phyloP scores from a whole-genome alignment of 495 filamentous ascomycete species.

The Thermochaetoides thermophila region DNA sequence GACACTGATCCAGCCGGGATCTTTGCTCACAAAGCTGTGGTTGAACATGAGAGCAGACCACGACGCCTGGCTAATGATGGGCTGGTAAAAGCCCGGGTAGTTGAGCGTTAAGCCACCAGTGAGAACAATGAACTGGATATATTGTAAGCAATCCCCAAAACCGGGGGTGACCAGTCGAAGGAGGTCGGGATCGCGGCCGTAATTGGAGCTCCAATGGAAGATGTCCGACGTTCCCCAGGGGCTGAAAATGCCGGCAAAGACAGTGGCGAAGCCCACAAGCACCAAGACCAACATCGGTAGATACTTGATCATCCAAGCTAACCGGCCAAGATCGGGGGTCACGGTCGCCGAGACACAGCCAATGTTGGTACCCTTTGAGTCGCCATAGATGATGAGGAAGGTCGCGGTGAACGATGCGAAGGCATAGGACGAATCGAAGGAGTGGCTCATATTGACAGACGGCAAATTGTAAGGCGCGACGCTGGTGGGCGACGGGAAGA shows the following conservation, averaged over 20 bases:
- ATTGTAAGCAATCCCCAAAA: conserved; percentile 94
- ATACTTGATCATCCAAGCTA: conserved; percentile 58
- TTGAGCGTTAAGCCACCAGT: conserved; percentile 72
- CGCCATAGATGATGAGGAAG: conserved; percentile 59
- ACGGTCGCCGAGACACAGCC: conserved; percentile 68
- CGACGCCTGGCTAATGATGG: conserved; percentile 66
- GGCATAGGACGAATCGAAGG: conserved; percentile 66
- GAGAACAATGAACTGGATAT: conserved; percentile 84
- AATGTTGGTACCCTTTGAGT: conserved; percentile 41
- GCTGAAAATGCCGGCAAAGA: conserved; percentile 72
- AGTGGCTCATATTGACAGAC: conserved; percentile 54
- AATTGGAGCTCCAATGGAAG: conserved; percentile 92
- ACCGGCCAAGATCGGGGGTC: conserved; percentile 56
- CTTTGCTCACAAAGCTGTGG: conserved; percentile 64
- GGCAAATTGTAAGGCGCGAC: conserved; percentile 34
- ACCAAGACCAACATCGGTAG: conserved; percentile 65
- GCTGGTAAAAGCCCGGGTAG: conserved; percentile 92
- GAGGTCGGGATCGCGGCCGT: conserved; percentile 83
- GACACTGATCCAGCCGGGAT: conserved; percentile 45
- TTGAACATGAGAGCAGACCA: conserved; percentile 94
- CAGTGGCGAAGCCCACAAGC: conserved; percentile 64
- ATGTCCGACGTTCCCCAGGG: conserved; percentile 85
- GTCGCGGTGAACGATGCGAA: conserved; percentile 67
- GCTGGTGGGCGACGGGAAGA: conserved; percentile 14
- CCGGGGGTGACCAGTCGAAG: conserved; percentile 87